A percentile compares a stretch with the other conserved stretches of the same genome.
Conservation (phyloP, 1,284 basidiomycete species). For the Rhodotorula sp. region DNA sequence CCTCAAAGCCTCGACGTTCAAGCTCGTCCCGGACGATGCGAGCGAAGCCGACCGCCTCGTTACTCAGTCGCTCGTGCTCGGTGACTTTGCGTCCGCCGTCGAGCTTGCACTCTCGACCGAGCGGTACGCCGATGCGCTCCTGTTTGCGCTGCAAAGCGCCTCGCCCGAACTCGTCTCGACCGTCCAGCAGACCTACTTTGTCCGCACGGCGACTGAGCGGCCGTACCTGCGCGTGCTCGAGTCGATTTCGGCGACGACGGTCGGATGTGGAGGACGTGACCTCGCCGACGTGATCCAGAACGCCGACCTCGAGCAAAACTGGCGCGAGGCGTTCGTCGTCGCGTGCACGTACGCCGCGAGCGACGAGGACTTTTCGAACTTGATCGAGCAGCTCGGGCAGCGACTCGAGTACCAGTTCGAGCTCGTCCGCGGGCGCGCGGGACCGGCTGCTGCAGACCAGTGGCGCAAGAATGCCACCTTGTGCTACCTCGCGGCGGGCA, state of each 20-base stretch:
- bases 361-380: constrained; percentile 69
- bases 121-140: constrained; percentile 89
- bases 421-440: constrained; percentile 49
- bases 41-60: constrained; percentile 78
- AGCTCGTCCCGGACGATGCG: constrained; percentile 78
- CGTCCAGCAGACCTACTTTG: constrained; percentile 93
- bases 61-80: constrained; percentile 89
- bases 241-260: constrained; percentile 86
- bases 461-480: constrained; percentile 87
- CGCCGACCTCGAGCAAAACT: constrained; percentile 81
- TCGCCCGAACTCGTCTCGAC: constrained; percentile 83
- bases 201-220: constrained; percentile 64
- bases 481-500: constrained; percentile 80
- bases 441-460: constrained; percentile 53
- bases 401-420: constrained; percentile 81
- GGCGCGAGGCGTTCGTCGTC: constrained; percentile 97
- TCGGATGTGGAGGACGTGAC: not conserved
- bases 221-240: constrained; percentile 95
- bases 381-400: constrained; percentile 89
- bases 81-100: constrained; percentile 91
- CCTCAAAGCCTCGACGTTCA: constrained; percentile 68
- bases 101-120: constrained; percentile 85
- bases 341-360: constrained; percentile 88
- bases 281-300: constrained; percentile 92
- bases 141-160: constrained; percentile 81